Percentiles rank a stretch among this genome's conserved stretches.
These are phyloP conservation scores for Lactifluus rugatus DNA, from an alignment of 768 basidiomycete genomes.

Conservation along the genomic window DNA sequence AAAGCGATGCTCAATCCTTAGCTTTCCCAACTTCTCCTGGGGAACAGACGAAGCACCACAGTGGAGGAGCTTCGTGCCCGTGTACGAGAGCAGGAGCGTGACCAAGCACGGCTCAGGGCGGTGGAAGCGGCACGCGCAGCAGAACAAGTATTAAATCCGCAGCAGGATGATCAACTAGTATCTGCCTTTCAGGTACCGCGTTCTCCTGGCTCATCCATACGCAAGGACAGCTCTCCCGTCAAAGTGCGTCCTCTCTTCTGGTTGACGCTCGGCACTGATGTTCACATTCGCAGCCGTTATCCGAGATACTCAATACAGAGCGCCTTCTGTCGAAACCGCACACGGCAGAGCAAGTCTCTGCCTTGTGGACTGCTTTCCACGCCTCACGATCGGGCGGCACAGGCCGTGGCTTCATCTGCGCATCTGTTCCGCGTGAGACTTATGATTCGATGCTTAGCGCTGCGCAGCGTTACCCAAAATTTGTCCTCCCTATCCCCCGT, in stretches of 20 bases:
- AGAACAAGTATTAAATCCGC: not conserved
- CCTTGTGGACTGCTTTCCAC: conserved; percentile 88
- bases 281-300: conserved; percentile 51
- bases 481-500: conserved; percentile 76
- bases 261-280: not conserved
- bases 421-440: conserved; percentile 60
- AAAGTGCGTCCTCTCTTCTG: conserved; percentile 35
- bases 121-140: conserved; percentile 15
- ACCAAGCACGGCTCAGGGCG: conserved; percentile 5
- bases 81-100: conserved; percentile 6
- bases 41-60: conserved; percentile 8
- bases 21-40: not conserved
- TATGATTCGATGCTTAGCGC: conserved; percentile 62
- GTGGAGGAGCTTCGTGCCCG: conserved; percentile 12
- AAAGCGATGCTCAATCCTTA: not conserved
- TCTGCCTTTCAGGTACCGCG: conserved; percentile 7
- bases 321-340: conserved; percentile 59
- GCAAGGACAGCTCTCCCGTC: conserved; percentile 60
- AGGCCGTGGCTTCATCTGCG: conserved; percentile 78
- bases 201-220: conserved; percentile 20
- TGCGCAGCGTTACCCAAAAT: conserved; percentile 61
- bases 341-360: conserved; percentile 61
- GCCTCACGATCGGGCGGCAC: conserved; percentile 69
- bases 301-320: conserved; percentile 68
- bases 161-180: conserved; percentile 8